phyloP scores from a whole-genome alignment of 805 yeast genomes.

The Starmerella etchellsii region DNA sequence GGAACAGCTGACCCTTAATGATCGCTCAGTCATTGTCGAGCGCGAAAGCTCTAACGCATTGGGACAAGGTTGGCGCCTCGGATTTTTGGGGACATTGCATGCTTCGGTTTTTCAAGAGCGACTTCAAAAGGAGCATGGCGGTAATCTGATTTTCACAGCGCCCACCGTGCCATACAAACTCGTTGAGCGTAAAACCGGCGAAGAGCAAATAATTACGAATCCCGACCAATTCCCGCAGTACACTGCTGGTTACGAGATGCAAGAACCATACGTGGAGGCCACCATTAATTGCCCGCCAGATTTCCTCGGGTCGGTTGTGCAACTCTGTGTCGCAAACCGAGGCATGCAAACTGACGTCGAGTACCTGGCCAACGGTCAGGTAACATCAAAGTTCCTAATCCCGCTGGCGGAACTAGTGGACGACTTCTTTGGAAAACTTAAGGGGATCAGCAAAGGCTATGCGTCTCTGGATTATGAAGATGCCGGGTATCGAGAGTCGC shows the following conservation, averaged over 20 bases:
- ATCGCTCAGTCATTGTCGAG: slow-evolving; percentile 77
- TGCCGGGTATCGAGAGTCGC: slow-evolving; percentile 68
- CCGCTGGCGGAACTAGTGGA: slow-evolving; percentile 88
- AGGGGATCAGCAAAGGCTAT: slow-evolving; percentile 81
- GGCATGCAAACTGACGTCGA: slow-evolving; percentile 73
- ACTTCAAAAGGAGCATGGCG: slow-evolving; percentile 86
- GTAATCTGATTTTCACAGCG: slow-evolving; percentile 78
- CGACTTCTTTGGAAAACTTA: slow-evolving; percentile 87
- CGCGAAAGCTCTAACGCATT: slow-evolving; percentile 86
- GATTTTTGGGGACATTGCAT: slow-evolving; percentile 86
- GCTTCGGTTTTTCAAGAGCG: slow-evolving; percentile 91
- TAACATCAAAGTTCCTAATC: slow-evolving; percentile 59
- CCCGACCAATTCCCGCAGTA: slow-evolving; percentile 77
- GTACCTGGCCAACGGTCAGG: slow-evolving; percentile 69
- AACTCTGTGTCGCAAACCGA: slow-evolving; percentile 69
- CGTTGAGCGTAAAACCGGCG: slow-evolving; percentile 48
- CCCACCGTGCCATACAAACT: slow-evolving; percentile 92
- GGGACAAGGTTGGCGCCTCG: slow-evolving; percentile 97
- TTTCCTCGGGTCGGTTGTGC: slow-evolving; percentile 74
- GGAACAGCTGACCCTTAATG: slow-evolving; percentile 78
- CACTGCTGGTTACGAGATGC: slow-evolving; percentile 31
- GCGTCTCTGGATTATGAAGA: slow-evolving; percentile 94
- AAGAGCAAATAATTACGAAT: slow-evolving; percentile 56
- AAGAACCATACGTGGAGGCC: slow-evolving; percentile 82
- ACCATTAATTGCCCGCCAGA: slow-evolving; percentile 85